Percentiles rank a stretch among this genome's conserved stretches.
Evolutionary conservation across 2,329 filamentous ascomycete genomes (phyloP).

Genomic region (Venturia asperata): DNA sequence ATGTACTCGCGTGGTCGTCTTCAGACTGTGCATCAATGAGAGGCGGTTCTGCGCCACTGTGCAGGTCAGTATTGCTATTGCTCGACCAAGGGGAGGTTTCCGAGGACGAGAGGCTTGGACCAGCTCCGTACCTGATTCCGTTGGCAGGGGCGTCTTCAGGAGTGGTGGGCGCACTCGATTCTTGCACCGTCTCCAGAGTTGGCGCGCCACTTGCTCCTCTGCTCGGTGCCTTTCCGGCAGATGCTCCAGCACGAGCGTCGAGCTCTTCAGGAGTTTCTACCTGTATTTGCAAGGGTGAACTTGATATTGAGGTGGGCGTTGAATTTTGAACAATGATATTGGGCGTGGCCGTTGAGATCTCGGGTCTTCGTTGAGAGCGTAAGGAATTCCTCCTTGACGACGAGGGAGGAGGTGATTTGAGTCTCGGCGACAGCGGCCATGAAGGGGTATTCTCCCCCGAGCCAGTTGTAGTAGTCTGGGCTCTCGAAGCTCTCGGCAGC

Average conservation of each 20-base stretch:
- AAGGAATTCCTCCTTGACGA: constrained; percentile 40
- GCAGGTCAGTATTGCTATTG: constrained; percentile 16
- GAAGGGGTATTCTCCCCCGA: constrained; percentile 48
- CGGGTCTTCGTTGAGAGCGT: constrained; percentile 28
- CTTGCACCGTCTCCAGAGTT: constrained; percentile 82
- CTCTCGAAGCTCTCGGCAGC: constrained; percentile 57
- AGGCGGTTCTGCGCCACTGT: constrained; percentile 17
- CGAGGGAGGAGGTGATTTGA: constrained; percentile 68
- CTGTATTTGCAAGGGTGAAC: neutral
- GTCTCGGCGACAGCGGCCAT: constrained; percentile 70
- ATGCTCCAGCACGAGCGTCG: constrained; percentile 13
- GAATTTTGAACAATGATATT: constrained; percentile 41
- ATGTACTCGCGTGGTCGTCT: neutral
- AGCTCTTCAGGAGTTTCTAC: neutral
- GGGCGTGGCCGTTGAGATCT: constrained; percentile 27
- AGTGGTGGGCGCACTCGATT: constrained; percentile 68
- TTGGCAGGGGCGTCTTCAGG: constrained; percentile 40
- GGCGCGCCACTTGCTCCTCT: constrained; percentile 55
- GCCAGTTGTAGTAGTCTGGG: constrained; percentile 39
- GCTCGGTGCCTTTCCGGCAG: constrained; percentile 29
- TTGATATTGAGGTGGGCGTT: constrained; percentile 29
- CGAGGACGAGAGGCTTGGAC: constrained; percentile 22
- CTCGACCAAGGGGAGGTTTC: constrained; percentile 18
- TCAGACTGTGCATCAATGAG: constrained; percentile 4
- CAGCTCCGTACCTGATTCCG: constrained; percentile 22